Evolutionary conservation across 192 early-diverging fungal genomes (phyloP).

Genomic region (Borealophlyctis nickersoniae): DNA sequence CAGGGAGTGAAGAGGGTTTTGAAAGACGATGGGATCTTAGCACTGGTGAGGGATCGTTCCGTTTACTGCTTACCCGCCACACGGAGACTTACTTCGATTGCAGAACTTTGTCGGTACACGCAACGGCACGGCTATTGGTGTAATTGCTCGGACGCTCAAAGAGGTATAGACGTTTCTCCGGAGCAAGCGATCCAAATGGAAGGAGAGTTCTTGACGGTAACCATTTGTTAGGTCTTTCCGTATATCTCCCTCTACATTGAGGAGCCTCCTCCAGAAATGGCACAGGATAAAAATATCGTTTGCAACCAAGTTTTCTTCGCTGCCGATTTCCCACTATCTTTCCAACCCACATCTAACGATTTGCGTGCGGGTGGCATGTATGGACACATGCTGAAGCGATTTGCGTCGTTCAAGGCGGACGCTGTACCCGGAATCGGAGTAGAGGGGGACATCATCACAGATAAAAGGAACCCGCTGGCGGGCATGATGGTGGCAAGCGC

Average conservation of each 20-base stretch:
- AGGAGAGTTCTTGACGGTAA: no score
- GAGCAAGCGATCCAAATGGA: constrained; percentile 56
- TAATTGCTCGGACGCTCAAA: constrained; percentile 48
- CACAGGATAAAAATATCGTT: constrained; percentile 28
- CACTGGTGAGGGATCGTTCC: constrained; percentile 47
- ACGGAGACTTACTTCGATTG: constrained; percentile 10
- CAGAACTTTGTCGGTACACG: neutral
- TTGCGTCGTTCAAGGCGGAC: constrained; percentile 32
- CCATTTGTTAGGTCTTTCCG: constrained; percentile 64
- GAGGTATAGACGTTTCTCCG: constrained; percentile 68
- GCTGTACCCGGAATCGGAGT: constrained; percentile 29
- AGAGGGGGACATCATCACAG: constrained; percentile 54
- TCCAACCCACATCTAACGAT: constrained; percentile 37
- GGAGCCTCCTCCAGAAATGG: constrained; percentile 33
- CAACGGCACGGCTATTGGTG: neutral
- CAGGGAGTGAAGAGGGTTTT: constrained; percentile 62
- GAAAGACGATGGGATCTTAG: constrained; percentile 72
- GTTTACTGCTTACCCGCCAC: neutral
- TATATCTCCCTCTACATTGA: constrained; percentile 69
- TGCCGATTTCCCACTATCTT: constrained; percentile 43
- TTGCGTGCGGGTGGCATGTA: constrained; percentile 41
- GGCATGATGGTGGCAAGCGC: constrained; percentile 57
- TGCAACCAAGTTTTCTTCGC: constrained; percentile 70
- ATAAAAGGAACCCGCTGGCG: constrained; percentile 60
- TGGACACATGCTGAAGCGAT: constrained; percentile 45